Conservation (phyloP, 164 flowering plant species). For the Annona cherimola region DNA sequence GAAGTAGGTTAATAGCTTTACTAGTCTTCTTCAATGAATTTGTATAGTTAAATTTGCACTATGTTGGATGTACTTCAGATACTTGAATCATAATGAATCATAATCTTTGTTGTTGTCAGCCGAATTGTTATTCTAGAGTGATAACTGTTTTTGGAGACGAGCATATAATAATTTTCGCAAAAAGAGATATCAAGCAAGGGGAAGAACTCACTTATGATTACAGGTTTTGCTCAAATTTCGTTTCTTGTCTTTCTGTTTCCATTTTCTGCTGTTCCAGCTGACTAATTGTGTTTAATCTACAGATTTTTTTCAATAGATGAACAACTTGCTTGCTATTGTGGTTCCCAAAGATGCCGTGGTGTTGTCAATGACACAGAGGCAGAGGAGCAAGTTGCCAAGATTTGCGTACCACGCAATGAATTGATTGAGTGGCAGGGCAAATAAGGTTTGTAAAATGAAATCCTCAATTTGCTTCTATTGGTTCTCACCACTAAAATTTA, state of each 20-base stretch:
- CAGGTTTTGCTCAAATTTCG: slow-evolving; percentile 41
- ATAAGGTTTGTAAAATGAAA: slow-evolving; percentile 15
- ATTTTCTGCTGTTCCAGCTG: slow-evolving; percentile 1
- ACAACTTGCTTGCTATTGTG: slow-evolving; percentile 81
- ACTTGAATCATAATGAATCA: not conserved
- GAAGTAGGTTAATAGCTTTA: not conserved
- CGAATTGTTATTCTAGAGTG: slow-evolving; percentile 95
- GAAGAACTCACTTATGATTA: slow-evolving; percentile 98
- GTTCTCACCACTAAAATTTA: not conserved
- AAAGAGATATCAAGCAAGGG: slow-evolving; percentile 86
- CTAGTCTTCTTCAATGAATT: not conserved
- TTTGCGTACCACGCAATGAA: slow-evolving; percentile 64
- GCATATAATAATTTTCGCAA: slow-evolving; percentile 95
- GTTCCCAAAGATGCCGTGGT: slow-evolving; percentile 86
- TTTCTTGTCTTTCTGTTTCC: slow-evolving; percentile 6
- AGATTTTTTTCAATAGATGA: slow-evolving; percentile 86
- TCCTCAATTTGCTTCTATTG: not conserved
- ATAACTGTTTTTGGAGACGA: slow-evolving; percentile 79
- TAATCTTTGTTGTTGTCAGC: slow-evolving; percentile 41
- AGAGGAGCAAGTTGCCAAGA: slow-evolving; percentile 62
- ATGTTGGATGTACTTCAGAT: not conserved
- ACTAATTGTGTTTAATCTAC: slow-evolving; percentile 7
- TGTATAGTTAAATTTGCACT: too few species aligned
- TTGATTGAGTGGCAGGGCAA: slow-evolving; percentile 62
- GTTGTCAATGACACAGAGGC: slow-evolving; percentile 85